These are phyloP conservation scores for Brassica juncea DNA, from an alignment of 345 rosid genomes.

Conservation along the genomic window DNA sequence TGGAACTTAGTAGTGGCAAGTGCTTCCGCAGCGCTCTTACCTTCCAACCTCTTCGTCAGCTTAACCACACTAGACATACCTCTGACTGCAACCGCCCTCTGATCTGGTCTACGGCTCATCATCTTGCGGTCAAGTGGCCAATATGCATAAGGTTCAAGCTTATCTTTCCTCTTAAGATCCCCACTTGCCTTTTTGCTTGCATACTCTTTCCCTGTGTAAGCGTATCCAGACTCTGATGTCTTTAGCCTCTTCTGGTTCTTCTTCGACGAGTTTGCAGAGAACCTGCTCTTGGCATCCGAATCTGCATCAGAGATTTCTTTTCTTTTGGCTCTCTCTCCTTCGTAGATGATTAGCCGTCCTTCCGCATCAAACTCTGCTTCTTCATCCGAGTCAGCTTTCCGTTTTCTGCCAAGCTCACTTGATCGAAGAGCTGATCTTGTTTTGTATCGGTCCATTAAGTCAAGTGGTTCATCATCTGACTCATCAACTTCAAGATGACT, in stretches of 20 bases:
- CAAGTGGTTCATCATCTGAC: conserved; percentile 89
- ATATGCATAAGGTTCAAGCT: conserved; percentile 92
- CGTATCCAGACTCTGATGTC: conserved; percentile 76
- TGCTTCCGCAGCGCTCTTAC: conserved; percentile 54
- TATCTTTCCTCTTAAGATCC: conserved; percentile 81
- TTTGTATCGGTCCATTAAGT: conserved; percentile 74
- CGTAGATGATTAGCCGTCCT: conserved; percentile 70
- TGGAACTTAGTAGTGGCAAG: conserved; percentile 35
- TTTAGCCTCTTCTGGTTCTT: conserved; percentile 67
- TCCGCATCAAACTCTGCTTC: conserved; percentile 81
- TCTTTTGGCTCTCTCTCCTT: conserved; percentile 57
- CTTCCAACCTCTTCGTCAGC: conserved; percentile 76
- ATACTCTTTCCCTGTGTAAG: conserved; percentile 86
- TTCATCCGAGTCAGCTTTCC: conserved; percentile 72
- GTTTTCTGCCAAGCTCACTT: conserved; percentile 49
- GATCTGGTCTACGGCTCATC: conserved; percentile 93
- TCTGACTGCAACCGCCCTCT: conserved; percentile 77
- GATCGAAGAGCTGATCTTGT: conserved; percentile 79
- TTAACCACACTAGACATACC: conserved; percentile 88
- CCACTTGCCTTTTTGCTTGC: conserved; percentile 88
- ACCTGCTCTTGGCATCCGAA: conserved; percentile 55
- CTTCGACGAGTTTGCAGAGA: conserved; percentile 51
- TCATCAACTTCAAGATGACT: conserved; percentile 80
- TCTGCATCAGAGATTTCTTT: conserved; percentile 46
- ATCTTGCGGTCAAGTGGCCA: conserved; percentile 98